Evolutionary conservation across 164 flowering plant species (phyloP).

Genomic region (Stephania cephalantha): DNA sequence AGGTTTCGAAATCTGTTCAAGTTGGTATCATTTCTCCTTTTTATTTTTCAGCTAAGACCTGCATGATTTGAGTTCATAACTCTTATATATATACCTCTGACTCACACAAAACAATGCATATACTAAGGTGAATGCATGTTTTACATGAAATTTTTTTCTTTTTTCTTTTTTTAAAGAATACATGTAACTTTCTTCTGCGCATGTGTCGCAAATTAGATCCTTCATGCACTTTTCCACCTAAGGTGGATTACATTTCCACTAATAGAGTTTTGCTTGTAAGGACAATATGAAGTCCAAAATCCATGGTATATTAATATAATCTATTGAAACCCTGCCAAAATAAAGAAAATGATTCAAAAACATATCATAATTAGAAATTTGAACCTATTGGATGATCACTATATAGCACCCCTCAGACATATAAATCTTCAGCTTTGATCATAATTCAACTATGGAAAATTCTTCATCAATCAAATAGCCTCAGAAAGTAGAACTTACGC

Average conservation of each 20-base stretch:
- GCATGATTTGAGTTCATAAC: neutral
- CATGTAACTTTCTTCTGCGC: too few species aligned
- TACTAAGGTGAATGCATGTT: neutral
- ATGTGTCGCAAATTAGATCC: too few species aligned
- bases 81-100: neutral
- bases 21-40: too few species aligned
- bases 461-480: too few species aligned
- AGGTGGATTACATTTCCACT: too few species aligned
- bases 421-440: neutral
- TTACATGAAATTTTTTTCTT: too few species aligned
- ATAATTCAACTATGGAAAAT: neutral
- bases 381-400: neutral
- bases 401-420: neutral
- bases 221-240: too few species aligned
- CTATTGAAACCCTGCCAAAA: neutral
- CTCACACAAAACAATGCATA: neutral
- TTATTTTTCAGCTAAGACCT: neutral
- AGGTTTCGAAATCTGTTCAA: too few species aligned
- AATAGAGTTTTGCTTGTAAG: too few species aligned
- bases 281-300: too few species aligned
- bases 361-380: neutral
- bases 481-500: slow-evolving; percentile 42
- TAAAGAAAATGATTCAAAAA: neutral
- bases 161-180: too few species aligned
- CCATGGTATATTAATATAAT: neutral